phyloP scores from a whole-genome alignment of 352 stramenopile species.

The Pythium oligandrum region DNA sequence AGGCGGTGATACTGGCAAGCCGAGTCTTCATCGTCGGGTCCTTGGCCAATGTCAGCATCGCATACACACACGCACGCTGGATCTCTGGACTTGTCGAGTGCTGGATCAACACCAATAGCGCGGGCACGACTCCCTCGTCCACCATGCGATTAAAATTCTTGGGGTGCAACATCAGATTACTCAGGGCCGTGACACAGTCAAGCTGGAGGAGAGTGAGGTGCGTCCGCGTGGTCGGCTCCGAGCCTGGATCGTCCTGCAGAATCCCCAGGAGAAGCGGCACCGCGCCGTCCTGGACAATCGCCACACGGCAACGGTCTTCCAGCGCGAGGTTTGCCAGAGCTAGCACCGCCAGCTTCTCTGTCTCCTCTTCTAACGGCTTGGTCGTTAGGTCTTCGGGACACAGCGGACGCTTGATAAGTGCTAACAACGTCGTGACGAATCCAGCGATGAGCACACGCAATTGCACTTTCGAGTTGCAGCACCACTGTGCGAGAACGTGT shows the following conservation, averaged over 20 bases:
- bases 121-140: conserved; percentile 71
- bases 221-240: not conserved
- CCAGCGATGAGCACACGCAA: conserved; percentile 38
- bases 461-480: conserved; percentile 56
- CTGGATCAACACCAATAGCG: conserved; percentile 50
- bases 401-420: too few species aligned
- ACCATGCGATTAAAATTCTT: conserved; percentile 76
- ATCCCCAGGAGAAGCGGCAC: conserved; percentile 51
- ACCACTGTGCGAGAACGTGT: conserved; percentile 48
- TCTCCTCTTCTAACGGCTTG: conserved; percentile 36
- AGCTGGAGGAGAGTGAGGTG: conserved; percentile 52
- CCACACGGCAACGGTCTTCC: conserved; percentile 61
- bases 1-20: conserved; percentile 29
- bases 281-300: conserved; percentile 57
- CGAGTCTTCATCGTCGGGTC: conserved; percentile 69
- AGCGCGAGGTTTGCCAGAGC: conserved; percentile 65
- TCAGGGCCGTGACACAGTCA: conserved; percentile 76
- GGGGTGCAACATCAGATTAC: conserved; percentile 77
- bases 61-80: conserved; percentile 71
- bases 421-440: conserved; percentile 47
- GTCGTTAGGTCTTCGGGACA: not conserved
- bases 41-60: conserved; percentile 69
- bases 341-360: conserved; percentile 60
- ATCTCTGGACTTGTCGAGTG: conserved; percentile 51
- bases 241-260: conserved; percentile 18